These are phyloP conservation scores for Ananas comosus DNA, from an alignment of 176 grass and related monocot species.

Conservation along the genomic window DNA sequence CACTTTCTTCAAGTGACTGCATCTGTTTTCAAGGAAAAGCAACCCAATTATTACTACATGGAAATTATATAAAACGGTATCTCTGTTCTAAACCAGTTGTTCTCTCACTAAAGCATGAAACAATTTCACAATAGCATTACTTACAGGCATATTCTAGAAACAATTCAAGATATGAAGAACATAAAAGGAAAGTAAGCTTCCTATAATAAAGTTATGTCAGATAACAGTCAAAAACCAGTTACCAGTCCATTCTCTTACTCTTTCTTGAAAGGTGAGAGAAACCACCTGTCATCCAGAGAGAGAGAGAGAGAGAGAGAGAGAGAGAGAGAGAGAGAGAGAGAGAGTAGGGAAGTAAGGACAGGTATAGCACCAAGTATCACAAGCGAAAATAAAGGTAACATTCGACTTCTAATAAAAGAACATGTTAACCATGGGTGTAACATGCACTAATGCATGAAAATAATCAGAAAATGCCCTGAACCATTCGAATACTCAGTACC, in stretches of 20 bases:
- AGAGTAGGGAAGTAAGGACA: too few species aligned
- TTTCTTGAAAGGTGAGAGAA: neutral
- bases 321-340: neutral
- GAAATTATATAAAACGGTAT: neutral
- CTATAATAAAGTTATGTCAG: too few species aligned
- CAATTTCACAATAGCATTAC: neutral
- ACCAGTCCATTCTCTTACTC: neutral
- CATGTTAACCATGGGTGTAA: neutral
- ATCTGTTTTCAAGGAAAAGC: slow-evolving; percentile 44
- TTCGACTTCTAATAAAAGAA: neutral
- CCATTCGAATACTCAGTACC: too few species aligned
- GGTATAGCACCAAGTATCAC: too few species aligned
- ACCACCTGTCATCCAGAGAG: neutral
- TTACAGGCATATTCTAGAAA: neutral
- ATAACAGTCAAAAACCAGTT: neutral
- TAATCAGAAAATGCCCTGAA: too few species aligned
- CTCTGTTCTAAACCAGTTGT: neutral
- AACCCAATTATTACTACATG: neutral
- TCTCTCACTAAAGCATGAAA: neutral
- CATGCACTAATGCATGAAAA: too few species aligned
- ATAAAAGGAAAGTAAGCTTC: too few species aligned
- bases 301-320: neutral
- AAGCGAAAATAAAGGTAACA: neutral
- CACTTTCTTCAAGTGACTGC: slow-evolving; percentile 87
- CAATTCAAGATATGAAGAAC: too few species aligned